A percentile compares a stretch with the other conserved stretches of the same genome.
Conservation (phyloP, 495 filamentous ascomycete genomes). For the Lasiosphaeria ovina region DNA sequence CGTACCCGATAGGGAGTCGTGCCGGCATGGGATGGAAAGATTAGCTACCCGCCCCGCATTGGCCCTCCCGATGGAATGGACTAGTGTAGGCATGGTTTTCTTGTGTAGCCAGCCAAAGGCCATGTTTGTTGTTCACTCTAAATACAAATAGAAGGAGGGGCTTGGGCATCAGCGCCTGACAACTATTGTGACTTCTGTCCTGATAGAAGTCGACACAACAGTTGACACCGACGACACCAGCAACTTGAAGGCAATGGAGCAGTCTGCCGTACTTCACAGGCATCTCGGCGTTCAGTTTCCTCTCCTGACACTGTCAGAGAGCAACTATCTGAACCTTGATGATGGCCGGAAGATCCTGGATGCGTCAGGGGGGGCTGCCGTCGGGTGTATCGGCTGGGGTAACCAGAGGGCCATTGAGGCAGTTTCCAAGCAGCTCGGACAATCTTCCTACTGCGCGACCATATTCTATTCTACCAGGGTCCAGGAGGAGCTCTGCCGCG, state of each 20-base stretch:
- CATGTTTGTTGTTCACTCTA: background rate
- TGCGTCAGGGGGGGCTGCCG: constrained; percentile 55
- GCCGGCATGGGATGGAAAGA: background rate
- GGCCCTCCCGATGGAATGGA: constrained; percentile 5
- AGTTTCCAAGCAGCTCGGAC: constrained; percentile 41
- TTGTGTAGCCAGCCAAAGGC: constrained; percentile 1
- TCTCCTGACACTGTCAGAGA: constrained; percentile 25
- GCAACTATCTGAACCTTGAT: constrained; percentile 45
- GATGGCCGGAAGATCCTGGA: constrained; percentile 66
- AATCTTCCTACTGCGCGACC: constrained; percentile 44
- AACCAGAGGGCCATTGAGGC: constrained; percentile 43
- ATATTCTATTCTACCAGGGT: constrained; percentile 42
- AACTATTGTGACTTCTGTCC: constrained; percentile 7
- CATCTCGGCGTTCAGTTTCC: constrained; percentile 30
- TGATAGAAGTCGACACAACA: constrained; percentile 16
- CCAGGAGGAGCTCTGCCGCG: constrained; percentile 41
- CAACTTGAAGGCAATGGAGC: constrained; percentile 1
- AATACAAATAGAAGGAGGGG: no score
- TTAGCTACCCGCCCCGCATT: constrained; percentile 13
- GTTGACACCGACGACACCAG: background rate
- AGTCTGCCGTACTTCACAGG: constrained; percentile 38
- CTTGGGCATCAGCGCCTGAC: background rate
- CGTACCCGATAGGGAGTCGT: constrained; percentile 6
- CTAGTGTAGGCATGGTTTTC: background rate
- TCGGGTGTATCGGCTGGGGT: constrained; percentile 52